Percentiles rank a stretch among this genome's conserved stretches.
Conservation (phyloP, 2,329 filamentous ascomycete genomes). For the Xylariaceae sp. region DNA sequence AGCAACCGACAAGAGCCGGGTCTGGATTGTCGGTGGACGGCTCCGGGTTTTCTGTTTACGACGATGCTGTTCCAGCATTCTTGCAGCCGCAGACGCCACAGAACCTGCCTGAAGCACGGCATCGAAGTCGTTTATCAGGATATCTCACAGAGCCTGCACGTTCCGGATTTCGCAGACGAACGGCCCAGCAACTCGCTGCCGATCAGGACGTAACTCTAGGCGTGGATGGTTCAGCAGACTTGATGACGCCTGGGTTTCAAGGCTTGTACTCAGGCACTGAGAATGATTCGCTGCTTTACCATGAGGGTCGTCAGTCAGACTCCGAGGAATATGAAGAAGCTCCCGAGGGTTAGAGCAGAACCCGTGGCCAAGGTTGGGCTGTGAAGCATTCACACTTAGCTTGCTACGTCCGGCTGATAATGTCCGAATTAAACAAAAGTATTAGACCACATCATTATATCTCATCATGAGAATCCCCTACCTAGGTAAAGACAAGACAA, state of each 20-base stretch:
- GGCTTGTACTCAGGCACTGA: slow-evolving; percentile 46
- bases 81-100: slow-evolving; percentile 47
- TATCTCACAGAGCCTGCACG: slow-evolving; percentile 40
- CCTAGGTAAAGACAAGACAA: neutral
- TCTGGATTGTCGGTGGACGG: slow-evolving; percentile 15
- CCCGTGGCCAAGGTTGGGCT: neutral
- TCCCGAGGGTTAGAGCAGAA: neutral
- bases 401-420: neutral
- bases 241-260: slow-evolving; percentile 40
- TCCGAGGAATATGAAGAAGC: slow-evolving; percentile 5
- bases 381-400: neutral
- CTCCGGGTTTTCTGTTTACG: slow-evolving; percentile 39
- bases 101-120: slow-evolving; percentile 45
- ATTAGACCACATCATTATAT: neutral
- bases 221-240: slow-evolving; percentile 35
- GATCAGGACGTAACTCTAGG: slow-evolving; percentile 20
- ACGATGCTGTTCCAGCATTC: slow-evolving; percentile 40
- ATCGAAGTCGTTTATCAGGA: slow-evolving; percentile 40
- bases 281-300: slow-evolving; percentile 40
- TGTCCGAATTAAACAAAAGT: neutral
- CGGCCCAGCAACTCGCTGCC: slow-evolving; percentile 11
- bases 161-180: slow-evolving; percentile 15
- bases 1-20: slow-evolving; percentile 14
- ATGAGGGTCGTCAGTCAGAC: slow-evolving; percentile 22
- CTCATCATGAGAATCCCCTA: neutral